Conservation (phyloP, 257 asterid genomes). For the Echites panduratus region DNA sequence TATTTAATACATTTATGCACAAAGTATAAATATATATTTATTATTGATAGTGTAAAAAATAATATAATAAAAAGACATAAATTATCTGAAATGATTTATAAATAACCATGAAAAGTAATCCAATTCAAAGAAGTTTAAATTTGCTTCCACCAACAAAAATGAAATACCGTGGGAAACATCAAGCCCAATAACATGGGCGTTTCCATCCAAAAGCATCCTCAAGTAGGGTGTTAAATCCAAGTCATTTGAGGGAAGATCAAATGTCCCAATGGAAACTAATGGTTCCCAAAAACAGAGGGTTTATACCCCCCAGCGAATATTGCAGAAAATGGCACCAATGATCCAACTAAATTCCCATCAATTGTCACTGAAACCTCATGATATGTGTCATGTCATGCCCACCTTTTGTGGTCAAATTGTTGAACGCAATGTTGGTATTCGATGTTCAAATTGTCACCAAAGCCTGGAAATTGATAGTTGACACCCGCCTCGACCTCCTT, state of each 20-base stretch:
- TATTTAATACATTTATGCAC: too few relatives aligned
- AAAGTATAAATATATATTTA: too few relatives aligned
- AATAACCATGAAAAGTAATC: too few relatives aligned
- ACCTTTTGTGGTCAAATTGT: slow-evolving; percentile 27
- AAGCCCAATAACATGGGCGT: slow-evolving; percentile 42
- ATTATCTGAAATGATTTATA: too few relatives aligned
- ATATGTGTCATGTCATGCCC: slow-evolving; percentile 81
- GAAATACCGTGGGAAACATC: slow-evolving; percentile 49
- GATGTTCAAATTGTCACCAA: too few relatives aligned
- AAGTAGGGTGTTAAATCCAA: slow-evolving; percentile 61
- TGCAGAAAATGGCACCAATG: slow-evolving; percentile 72
- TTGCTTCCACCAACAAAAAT: slow-evolving; percentile 74
- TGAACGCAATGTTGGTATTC: slow-evolving; percentile 44
- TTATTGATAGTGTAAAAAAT: too few relatives aligned
- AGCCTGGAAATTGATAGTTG: too few relatives aligned
- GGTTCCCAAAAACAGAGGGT: slow-evolving; percentile 89
- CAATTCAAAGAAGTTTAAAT: too few relatives aligned
- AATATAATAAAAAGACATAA: too few relatives aligned
- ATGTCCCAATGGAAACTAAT: slow-evolving; percentile 67
- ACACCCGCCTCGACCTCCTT: too few relatives aligned
- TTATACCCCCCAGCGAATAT: slow-evolving; percentile 61
- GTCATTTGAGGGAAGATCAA: slow-evolving; percentile 72
- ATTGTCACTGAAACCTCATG: slow-evolving; percentile 59
- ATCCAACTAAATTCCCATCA: slow-evolving; percentile 53
- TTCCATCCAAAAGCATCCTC: slow-evolving; percentile 47